Conservation (phyloP, 2,329 filamentous ascomycete genomes). For the Fusarium guadeloupense region DNA sequence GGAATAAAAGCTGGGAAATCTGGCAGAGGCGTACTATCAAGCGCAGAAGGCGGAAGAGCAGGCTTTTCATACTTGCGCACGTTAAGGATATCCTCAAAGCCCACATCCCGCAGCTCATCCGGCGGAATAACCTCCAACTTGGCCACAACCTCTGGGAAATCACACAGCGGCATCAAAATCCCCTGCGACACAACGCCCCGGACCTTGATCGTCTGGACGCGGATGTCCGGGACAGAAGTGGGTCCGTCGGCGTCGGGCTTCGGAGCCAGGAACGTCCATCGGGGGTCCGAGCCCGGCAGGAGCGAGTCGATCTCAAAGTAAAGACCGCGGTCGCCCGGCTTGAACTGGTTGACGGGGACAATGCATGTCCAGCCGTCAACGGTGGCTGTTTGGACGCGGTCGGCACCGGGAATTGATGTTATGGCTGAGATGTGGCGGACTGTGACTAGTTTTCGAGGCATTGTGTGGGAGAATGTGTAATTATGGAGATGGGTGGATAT, state of each 20-base stretch:
- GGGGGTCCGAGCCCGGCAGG: conserved; percentile 31
- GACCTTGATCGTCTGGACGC: conserved; percentile 31
- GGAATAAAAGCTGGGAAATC: conserved; percentile 36
- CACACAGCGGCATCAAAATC: conserved; percentile 28
- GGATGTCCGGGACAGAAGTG: conserved; percentile 20
- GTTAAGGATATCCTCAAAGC: conserved; percentile 33
- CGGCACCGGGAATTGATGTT: conserved; percentile 30
- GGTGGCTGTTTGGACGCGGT: conserved; percentile 29
- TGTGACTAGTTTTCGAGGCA: conserved; percentile 38
- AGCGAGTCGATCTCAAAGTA: conserved; percentile 41
- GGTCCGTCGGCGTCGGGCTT: neutral
- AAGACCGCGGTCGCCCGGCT: conserved; percentile 24
- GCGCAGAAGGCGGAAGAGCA: neutral
- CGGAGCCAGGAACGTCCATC: conserved; percentile 25
- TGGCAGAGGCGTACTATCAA: conserved; percentile 1
- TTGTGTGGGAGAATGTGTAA: neutral
- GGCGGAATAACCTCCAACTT: neutral
- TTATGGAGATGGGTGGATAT: neutral
- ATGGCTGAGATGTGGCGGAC: conserved; percentile 30
- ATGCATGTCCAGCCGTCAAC: conserved; percentile 39
- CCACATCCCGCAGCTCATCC: conserved; percentile 8
- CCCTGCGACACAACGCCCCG: conserved; percentile 36
- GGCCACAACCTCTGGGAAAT: conserved; percentile 30
- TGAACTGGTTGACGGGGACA: conserved; percentile 25
- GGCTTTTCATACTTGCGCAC: conserved; percentile 36